These are phyloP conservation scores for Trichosporon ovoides DNA, from an alignment of 1,284 basidiomycete species.

Conservation along the genomic window DNA sequence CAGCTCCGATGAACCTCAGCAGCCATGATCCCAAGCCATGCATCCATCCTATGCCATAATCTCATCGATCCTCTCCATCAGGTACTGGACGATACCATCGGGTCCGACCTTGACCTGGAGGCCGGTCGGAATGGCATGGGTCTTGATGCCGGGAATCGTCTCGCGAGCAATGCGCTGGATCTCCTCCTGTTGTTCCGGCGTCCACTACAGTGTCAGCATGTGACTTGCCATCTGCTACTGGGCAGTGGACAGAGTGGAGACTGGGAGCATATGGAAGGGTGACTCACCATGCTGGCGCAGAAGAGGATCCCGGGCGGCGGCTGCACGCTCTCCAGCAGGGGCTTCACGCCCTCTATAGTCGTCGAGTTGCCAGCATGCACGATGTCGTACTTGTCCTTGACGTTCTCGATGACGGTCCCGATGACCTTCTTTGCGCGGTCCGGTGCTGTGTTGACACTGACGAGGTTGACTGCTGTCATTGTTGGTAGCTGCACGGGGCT, in stretches of 20 bases:
- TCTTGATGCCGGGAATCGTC: slow-evolving; percentile 45
- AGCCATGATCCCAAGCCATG: no score
- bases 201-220: no score
- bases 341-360: slow-evolving; percentile 42
- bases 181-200: slow-evolving; percentile 44
- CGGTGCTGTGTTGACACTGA: slow-evolving; percentile 46
- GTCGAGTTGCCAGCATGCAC: slow-evolving; percentile 44
- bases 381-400: slow-evolving; percentile 43
- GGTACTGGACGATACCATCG: slow-evolving; percentile 41
- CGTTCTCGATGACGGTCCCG: slow-evolving; percentile 40
- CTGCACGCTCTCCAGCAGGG: slow-evolving; percentile 33
- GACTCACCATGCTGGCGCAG: slow-evolving; percentile 43
- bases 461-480: slow-evolving; percentile 34
- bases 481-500: no score
- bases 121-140: slow-evolving; percentile 44
- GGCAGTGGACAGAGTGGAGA: no score
- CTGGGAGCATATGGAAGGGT: no score
- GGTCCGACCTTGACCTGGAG: slow-evolving; percentile 44
- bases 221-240: no score
- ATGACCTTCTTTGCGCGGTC: slow-evolving; percentile 44
- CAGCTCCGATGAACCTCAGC: no score
- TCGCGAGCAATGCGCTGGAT: slow-evolving; percentile 42
- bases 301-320: slow-evolving; percentile 43
- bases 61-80: slow-evolving; percentile 41
- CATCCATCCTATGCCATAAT: slow-evolving; percentile 28